phyloP scores from a whole-genome alignment of 139 green algal genomes.

The Chlorella sp. region DNA sequence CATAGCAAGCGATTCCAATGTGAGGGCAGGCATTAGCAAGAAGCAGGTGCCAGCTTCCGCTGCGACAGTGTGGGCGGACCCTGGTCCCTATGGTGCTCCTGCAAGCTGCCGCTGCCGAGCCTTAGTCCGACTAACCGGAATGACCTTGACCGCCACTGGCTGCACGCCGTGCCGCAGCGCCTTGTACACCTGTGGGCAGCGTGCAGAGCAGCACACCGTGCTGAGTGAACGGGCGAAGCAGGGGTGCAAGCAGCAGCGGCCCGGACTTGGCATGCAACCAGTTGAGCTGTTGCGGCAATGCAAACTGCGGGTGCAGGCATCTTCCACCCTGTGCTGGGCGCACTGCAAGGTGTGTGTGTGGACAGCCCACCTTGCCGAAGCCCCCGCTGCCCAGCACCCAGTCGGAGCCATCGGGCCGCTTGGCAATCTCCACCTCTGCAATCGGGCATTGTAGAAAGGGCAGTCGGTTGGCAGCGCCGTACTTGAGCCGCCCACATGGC shows the following conservation, averaged over 20 bases:
- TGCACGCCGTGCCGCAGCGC: conserved; percentile 46
- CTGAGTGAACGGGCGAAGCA: not conserved
- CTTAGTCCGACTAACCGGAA: not conserved
- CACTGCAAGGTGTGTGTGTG: too few species aligned
- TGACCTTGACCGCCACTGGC: conserved; percentile 35
- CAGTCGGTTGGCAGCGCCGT: too few species aligned
- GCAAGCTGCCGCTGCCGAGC: too few species aligned
- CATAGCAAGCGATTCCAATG: too few species aligned
- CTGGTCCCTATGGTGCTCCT: too few species aligned
- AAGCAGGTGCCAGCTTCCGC: too few species aligned
- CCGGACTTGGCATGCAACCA: not conserved
- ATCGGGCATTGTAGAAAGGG: not conserved
- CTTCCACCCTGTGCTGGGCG: too few species aligned
- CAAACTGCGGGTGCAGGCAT: not conserved
- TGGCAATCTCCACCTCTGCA: conserved; percentile 34
- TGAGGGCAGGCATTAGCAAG: too few species aligned
- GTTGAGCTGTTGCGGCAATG: too few species aligned
- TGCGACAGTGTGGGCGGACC: too few species aligned
- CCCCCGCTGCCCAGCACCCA: conserved; percentile 53
- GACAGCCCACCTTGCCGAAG: conserved; percentile 25
- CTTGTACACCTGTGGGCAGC: conserved; percentile 57
- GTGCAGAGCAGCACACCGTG: too few species aligned
- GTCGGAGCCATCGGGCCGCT: conserved; percentile 38
- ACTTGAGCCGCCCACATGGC: not conserved
- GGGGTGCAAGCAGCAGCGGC: too few species aligned